phyloP scores from a whole-genome alignment of 2,329 filamentous ascomycete genomes.

The Clonostachys solani region DNA sequence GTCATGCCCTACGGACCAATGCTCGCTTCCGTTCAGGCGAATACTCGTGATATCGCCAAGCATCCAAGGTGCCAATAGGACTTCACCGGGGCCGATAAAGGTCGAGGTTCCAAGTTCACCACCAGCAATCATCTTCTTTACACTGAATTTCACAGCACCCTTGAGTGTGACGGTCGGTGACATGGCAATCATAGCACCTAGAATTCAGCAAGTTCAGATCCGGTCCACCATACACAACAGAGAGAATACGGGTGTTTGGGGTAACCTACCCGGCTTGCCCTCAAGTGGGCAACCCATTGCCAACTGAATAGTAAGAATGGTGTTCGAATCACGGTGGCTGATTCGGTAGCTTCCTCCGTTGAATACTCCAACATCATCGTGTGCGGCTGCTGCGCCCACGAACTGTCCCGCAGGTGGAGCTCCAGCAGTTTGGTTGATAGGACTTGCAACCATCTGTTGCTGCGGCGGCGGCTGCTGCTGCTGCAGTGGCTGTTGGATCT shows the following conservation, averaged over 20 bases:
- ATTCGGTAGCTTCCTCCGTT: conserved; percentile 94
- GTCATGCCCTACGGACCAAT: conserved; percentile 84
- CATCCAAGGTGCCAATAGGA: conserved; percentile 75
- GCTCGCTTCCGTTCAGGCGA: conserved; percentile 64
- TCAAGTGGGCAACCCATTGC: conserved; percentile 82
- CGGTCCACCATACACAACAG: not conserved
- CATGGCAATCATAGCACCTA: conserved; percentile 87
- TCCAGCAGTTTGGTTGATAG: conserved; percentile 26
- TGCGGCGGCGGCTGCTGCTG: conserved; percentile 9
- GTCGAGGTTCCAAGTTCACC: conserved; percentile 75
- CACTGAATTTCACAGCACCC: conserved; percentile 76
- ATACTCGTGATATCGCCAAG: conserved; percentile 85
- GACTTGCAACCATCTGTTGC: conserved; percentile 7
- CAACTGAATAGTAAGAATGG: conserved; percentile 81
- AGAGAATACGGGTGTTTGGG: not conserved
- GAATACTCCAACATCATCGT: conserved; percentile 90
- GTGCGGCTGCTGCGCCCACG: conserved; percentile 50
- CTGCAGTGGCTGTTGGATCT: conserved; percentile 6
- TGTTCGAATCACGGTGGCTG: conserved; percentile 88
- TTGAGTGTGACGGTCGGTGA: conserved; percentile 80
- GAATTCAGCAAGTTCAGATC: conserved; percentile 25
- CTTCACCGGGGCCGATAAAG: conserved; percentile 86
- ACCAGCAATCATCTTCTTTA: conserved; percentile 87
- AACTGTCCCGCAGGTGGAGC: conserved; percentile 52
- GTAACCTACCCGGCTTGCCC: conserved; percentile 64